Conservation (phyloP, 2,329 filamentous ascomycete genomes). For the Fusarium keratoplasticum region DNA sequence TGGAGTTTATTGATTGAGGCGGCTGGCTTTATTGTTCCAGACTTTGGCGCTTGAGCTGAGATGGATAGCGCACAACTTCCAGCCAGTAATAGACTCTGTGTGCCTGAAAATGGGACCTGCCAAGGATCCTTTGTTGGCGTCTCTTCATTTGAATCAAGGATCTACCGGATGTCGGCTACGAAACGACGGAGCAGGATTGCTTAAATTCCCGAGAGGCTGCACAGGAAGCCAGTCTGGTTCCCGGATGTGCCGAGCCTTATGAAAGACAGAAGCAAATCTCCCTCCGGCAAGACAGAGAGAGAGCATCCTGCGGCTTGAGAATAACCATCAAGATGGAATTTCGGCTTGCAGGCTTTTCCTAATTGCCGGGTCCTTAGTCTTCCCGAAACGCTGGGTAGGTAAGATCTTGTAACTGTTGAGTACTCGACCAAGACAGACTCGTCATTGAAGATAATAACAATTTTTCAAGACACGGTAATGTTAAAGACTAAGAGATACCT, state of each 20-base stretch:
- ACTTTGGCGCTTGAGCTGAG: background rate
- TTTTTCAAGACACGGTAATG: too few species aligned
- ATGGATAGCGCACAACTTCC: background rate
- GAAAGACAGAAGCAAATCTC: background rate
- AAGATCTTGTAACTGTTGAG: too few species aligned
- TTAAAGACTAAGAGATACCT: too few species aligned
- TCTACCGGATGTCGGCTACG: background rate
- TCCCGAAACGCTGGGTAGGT: too few species aligned
- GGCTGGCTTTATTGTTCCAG: background rate
- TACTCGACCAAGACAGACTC: too few species aligned
- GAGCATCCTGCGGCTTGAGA: background rate
- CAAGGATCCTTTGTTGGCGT: background rate
- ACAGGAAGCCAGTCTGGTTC: background rate
- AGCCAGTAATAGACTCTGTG: background rate
- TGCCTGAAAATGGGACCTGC: background rate
- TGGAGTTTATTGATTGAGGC: background rate
- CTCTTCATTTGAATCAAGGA: background rate
- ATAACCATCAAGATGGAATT: background rate
- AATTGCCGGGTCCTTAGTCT: too few species aligned
- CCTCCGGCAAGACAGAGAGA: background rate
- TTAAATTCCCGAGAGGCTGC: background rate
- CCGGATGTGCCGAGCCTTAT: background rate
- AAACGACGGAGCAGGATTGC: background rate
- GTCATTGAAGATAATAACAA: too few species aligned
- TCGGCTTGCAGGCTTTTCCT: too few species aligned